Evolutionary conservation across 805 yeast genomes (phyloP).

Genomic region (Wickerhamomyces rabaulensis): DNA sequence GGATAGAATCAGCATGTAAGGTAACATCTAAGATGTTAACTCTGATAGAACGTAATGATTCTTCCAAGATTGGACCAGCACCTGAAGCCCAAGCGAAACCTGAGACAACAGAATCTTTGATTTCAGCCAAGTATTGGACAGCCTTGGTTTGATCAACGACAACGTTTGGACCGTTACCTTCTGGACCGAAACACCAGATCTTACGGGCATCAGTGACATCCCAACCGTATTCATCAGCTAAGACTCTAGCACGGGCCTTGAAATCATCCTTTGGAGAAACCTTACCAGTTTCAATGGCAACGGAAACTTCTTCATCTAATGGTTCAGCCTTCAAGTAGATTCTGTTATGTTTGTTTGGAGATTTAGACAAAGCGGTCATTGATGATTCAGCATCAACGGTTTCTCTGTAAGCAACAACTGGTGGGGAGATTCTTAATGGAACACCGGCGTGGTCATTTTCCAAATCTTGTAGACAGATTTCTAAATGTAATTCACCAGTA

Average conservation of each 20-base stretch:
- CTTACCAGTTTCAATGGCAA: constrained; percentile 90
- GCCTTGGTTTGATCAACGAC: constrained; percentile 99
- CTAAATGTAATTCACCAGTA: constrained; percentile 99
- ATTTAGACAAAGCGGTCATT: constrained; percentile 95
- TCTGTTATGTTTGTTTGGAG: constrained; percentile 99
- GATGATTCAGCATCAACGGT: constrained; percentile 92
- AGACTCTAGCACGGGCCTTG: constrained; percentile 97
- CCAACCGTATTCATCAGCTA: constrained; percentile 99
- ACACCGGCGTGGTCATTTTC: constrained; percentile 99
- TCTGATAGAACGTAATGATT: constrained; percentile 93
- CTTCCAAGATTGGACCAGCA: constrained; percentile 99
- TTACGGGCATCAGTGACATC: constrained; percentile 99
- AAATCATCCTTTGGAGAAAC: constrained; percentile 94
- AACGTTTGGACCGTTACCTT: constrained; percentile 97
- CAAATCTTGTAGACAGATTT: constrained; percentile 92
- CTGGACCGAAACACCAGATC: constrained; percentile 99
- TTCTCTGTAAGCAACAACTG: constrained; percentile 98
- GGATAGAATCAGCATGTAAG: constrained; percentile 99
- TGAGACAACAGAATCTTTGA: constrained; percentile 99
- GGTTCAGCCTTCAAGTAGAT: constrained; percentile 97
- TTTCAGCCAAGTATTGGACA: constrained; percentile 97
- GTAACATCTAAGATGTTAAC: constrained; percentile 98
- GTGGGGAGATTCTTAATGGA: constrained; percentile 96
- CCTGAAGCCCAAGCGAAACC: constrained; percentile 99
- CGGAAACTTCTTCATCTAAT: constrained; percentile 84